Conservation (phyloP, 2,329 filamentous ascomycete genomes). For the Exophiala aquamarina region DNA sequence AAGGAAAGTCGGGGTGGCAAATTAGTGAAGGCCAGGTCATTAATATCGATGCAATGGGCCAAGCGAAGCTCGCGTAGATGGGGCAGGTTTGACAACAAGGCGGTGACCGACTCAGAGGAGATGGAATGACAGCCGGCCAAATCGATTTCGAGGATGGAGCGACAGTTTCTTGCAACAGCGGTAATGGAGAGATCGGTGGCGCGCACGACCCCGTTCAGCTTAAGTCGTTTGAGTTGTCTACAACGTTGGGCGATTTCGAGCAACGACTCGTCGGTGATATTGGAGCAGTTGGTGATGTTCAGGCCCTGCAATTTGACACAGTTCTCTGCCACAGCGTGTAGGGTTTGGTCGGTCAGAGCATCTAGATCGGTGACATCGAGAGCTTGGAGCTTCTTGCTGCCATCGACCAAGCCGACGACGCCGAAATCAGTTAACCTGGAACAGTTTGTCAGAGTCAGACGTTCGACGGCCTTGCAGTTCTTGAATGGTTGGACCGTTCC, state of each 20-base stretch:
- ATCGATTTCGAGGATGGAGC: conserved; percentile 94
- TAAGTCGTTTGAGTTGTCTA: conserved; percentile 85
- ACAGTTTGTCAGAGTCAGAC: conserved; percentile 90
- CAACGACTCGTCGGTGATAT: conserved; percentile 83
- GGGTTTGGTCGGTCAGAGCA: conserved; percentile 77
- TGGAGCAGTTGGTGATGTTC: conserved; percentile 84
- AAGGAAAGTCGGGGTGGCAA: conserved; percentile 69
- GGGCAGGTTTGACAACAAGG: conserved; percentile 73
- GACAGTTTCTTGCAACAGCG: conserved; percentile 84
- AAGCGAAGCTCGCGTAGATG: conserved; percentile 89
- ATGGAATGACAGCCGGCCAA: conserved; percentile 81
- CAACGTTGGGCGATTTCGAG: conserved; percentile 78
- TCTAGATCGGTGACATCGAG: conserved; percentile 84
- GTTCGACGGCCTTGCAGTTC: conserved; percentile 86
- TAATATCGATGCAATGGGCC: conserved; percentile 79
- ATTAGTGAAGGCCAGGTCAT: conserved; percentile 82
- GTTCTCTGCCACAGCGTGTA: conserved; percentile 74
- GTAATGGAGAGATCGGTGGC: conserved; percentile 78
- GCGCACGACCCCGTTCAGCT: conserved; percentile 89
- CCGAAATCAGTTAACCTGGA: conserved; percentile 79
- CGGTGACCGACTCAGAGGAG: conserved; percentile 78
- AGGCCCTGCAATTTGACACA: conserved; percentile 85
- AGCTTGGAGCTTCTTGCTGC: conserved; percentile 79
- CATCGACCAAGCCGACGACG: conserved; percentile 73
- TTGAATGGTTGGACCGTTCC: conserved; percentile 81